Base-by-base conservation (phyloP, 306 rosid species). In the Ormosia semicastrata region DNA sequence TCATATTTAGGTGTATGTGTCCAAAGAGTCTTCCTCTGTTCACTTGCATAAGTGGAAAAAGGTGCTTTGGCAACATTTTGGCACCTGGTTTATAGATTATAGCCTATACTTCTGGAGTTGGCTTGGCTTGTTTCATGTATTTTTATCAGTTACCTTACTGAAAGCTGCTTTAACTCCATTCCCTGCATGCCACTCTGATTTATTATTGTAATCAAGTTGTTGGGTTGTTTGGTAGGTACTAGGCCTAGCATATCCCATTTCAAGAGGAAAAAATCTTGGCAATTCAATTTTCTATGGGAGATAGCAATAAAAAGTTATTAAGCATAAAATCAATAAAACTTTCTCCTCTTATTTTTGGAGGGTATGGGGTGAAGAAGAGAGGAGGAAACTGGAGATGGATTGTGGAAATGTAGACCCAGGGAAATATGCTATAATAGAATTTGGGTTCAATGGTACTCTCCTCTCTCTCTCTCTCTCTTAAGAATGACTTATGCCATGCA, bases 181-280 rank as follows among this genome's bases (percentile, higher is more conserved):
- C 65, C 49, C 78, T 73, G 73, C 75, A 67, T 75, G 85, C 56
- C 36, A 76, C 68, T 53, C 34, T 71, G 54, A 15, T 43, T 69
- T 33, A 39, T 53, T 30, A 8, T 11, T 56, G 18, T 66, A 46
- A 64, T 71, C 65, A 43, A 80, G 56, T 63, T 66, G 24, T 65
- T 65, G 71, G 50, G 50, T 66, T 41, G 41, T 46, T 54, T 70
- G 47, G 17, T 18, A 73, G 81, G 68, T 64, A 69, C 81, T 77
- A 53, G 74, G 49, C 73, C 78, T 75, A 66, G 62, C 65, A 83
- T 76, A 70, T 67, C 67, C 43, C 77, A 52, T 73, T 77, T 63
- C 50, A 71, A 69, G 41, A 43, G 33, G 8, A 12, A 1, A 47
- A 17, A 68, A 18, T 57, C 18, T 56, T 68, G 46, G n/a, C 7